Percentiles rank a stretch among this genome's conserved stretches.
Conservation (phyloP, 1,284 basidiomycete genomes). For the Apiotrichum montevideense region DNA sequence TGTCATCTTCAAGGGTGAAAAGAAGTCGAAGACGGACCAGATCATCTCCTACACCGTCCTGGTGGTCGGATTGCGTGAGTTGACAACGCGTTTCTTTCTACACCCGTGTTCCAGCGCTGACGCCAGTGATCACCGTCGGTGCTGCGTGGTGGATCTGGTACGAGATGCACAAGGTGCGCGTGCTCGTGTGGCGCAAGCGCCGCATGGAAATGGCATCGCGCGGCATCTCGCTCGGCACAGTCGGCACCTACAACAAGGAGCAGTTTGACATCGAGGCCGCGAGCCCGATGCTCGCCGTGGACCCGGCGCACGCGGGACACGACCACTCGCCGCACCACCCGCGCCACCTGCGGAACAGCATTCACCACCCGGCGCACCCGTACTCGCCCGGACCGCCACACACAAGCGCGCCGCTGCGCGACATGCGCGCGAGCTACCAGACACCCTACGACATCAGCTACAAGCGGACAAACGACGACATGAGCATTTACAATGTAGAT, state of each 20-base stretch:
- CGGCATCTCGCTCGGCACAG: conserved; percentile 7
- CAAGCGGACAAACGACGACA: conserved; percentile 18
- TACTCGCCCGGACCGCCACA: neutral
- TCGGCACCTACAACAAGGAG: conserved; percentile 3
- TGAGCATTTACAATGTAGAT: conserved; percentile 29
- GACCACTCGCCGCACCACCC: neutral
- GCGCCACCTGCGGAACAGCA: neutral
- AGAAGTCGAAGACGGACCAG: conserved; percentile 47
- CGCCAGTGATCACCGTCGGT: conserved; percentile 59
- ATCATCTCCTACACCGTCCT: conserved; percentile 59
- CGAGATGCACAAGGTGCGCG: conserved; percentile 68
- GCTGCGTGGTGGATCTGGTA: conserved; percentile 79
- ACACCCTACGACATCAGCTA: conserved; percentile 32
- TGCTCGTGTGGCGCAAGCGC: conserved; percentile 64
- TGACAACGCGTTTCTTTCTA: too few species aligned
- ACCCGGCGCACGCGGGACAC: neutral
- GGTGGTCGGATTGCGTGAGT: conserved; percentile 52
- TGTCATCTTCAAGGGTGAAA: conserved; percentile 51
- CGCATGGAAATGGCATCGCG: conserved; percentile 39
- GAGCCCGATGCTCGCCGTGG: neutral
- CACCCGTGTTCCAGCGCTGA: neutral
- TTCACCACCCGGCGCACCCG: neutral
- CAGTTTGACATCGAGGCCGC: neutral
- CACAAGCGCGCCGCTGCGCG: neutral
- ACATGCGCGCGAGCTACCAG: conserved; percentile 19